Evolutionary conservation across 2,329 filamentous ascomycete species (phyloP).

Genomic region (Talaromyces sp.): DNA sequence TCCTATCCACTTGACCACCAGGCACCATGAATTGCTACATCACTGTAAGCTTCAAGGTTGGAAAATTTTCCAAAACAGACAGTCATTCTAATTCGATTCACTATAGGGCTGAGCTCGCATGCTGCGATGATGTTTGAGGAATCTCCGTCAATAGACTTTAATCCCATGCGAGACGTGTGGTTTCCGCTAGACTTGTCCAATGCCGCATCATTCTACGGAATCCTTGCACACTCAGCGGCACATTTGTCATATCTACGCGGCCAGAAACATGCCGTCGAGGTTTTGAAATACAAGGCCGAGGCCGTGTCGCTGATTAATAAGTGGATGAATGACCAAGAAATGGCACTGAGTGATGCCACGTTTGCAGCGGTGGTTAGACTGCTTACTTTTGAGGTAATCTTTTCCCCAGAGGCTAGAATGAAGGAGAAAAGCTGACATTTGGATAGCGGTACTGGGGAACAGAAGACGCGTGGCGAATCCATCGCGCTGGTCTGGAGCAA

Average conservation of each 20-base stretch:
- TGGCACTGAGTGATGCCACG: constrained; percentile 4
- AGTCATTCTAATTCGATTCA: no score
- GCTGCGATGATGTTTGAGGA: constrained; percentile 10
- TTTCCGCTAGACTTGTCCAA: constrained; percentile 11
- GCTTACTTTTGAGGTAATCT: constrained; percentile 8
- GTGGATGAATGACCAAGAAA: constrained; percentile 8
- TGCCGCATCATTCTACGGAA: constrained; percentile 10
- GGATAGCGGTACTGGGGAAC: constrained; percentile 8
- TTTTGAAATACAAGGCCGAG: constrained; percentile 7
- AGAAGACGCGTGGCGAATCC: constrained; percentile 4
- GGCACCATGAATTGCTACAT: constrained; percentile 8
- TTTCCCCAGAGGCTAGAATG: neutral
- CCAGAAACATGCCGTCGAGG: constrained; percentile 4
- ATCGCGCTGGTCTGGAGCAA: constrained; percentile 5
- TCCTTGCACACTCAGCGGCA: constrained; percentile 9
- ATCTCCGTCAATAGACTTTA: constrained; percentile 1
- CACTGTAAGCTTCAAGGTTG: constrained; percentile 3
- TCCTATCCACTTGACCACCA: constrained; percentile 4
- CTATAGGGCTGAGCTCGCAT: constrained; percentile 7
- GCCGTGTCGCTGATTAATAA: constrained; percentile 9
- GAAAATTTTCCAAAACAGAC: neutral
- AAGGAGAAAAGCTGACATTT: neutral
- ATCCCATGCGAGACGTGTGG: constrained; percentile 12
- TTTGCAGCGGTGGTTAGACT: constrained; percentile 10
- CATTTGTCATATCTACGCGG: constrained; percentile 8